A percentile compares a stretch with the other conserved stretches of the same genome.
Evolutionary conservation across 208 protist genomes (phyloP).

Genomic region (Leishmania tarentolae): DNA sequence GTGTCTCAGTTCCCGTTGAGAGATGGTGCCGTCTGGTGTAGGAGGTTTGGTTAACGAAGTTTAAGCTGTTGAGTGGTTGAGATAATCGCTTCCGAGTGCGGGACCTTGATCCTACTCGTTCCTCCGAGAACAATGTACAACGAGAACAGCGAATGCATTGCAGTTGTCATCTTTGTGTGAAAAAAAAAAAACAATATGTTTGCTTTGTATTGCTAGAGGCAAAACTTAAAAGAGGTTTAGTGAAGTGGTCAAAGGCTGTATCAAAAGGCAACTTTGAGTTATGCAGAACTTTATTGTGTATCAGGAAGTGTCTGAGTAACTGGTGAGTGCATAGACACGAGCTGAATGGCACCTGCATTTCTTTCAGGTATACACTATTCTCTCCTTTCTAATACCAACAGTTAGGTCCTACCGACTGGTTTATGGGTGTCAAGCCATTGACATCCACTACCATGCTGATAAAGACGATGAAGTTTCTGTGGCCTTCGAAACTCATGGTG

Average conservation of each 20-base stretch:
- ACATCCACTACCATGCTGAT: slow-evolving; percentile 31
- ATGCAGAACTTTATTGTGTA: slow-evolving; percentile 14
- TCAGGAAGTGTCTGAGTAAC: slow-evolving; percentile 20
- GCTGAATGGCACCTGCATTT: slow-evolving; percentile 32
- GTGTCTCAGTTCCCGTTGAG: slow-evolving; percentile 5
- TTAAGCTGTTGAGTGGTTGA: slow-evolving; percentile 25
- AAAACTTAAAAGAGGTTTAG: slow-evolving; percentile 22
- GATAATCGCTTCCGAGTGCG: slow-evolving; percentile 24
- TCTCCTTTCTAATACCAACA: slow-evolving; percentile 21
- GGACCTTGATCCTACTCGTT: slow-evolving; percentile 14
- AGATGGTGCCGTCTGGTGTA: not conserved
- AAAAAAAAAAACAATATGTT: slow-evolving; percentile 15
- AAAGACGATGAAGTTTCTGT: slow-evolving; percentile 24
- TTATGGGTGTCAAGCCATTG: slow-evolving; percentile 26
- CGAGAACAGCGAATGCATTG: slow-evolving; percentile 17
- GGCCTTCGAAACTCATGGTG: not conserved
- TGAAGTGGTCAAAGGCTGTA: slow-evolving; percentile 14
- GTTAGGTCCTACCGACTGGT: slow-evolving; percentile 22
- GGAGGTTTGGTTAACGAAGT: slow-evolving; percentile 19
- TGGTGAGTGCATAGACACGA: slow-evolving; percentile 13
- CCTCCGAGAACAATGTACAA: slow-evolving; percentile 25
- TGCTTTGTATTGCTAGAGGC: slow-evolving; percentile 19
- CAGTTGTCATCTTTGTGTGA: slow-evolving; percentile 24
- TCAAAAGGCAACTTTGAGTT: slow-evolving; percentile 25
- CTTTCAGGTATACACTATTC: slow-evolving; percentile 29